phyloP scores from a whole-genome alignment of 495 filamentous ascomycete genomes.

The Tuber melanosporum region DNA sequence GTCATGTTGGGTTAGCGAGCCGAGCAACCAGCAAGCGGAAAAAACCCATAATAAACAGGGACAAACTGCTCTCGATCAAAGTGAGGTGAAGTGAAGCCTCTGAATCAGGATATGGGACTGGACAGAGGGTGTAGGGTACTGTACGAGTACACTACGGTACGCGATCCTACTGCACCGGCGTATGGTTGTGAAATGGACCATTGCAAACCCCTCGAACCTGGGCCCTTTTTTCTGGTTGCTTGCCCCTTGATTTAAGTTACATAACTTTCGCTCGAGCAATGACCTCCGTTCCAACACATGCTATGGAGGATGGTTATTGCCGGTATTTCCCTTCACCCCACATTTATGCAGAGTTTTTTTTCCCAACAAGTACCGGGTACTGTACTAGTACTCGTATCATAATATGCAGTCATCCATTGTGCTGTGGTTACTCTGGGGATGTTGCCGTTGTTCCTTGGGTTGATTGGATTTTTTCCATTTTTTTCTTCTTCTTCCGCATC shows the following conservation, averaged over 20 bases:
- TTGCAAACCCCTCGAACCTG: neutral
- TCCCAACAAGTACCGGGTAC: neutral
- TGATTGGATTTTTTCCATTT: constrained; percentile 1
- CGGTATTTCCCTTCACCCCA: neutral
- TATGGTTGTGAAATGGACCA: neutral
- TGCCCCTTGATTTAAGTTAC: neutral
- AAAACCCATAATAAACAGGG: neutral
- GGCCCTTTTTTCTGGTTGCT: neutral
- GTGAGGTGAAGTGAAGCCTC: neutral
- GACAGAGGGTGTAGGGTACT: too few species aligned
- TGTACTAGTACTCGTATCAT: neutral
- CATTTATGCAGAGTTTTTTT: neutral
- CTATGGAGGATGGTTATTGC: neutral
- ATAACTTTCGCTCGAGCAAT: too few species aligned
- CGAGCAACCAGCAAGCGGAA: neutral
- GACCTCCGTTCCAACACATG: neutral
- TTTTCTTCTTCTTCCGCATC: neutral
- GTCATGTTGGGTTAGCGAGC: neutral
- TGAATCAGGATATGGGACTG: neutral
- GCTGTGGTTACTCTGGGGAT: neutral
- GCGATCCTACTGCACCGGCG: neutral
- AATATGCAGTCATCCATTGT: neutral
- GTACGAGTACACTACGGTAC: neutral
- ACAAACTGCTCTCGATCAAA: neutral
- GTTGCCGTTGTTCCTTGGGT: constrained; percentile 5